A percentile compares a stretch with the other conserved stretches of the same genome.
Evolutionary conservation across 2,329 filamentous ascomycete genomes (phyloP).

Genomic region (Verticillium nubilum): DNA sequence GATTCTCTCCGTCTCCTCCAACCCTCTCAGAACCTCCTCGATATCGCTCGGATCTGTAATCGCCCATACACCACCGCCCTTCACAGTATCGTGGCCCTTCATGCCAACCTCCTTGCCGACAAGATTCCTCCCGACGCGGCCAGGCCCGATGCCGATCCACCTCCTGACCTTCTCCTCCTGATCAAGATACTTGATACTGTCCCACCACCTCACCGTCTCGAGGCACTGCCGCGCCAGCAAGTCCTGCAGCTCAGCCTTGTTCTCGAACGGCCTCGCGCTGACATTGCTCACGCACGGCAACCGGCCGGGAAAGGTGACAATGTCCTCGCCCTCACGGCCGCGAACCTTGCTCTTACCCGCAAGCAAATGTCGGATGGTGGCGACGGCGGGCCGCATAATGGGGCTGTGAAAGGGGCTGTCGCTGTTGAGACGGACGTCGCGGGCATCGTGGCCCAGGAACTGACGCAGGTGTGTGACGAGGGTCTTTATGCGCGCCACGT

Average conservation of each 20-base stretch:
- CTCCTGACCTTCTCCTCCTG: slow-evolving; percentile 74
- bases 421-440: slow-evolving; percentile 79
- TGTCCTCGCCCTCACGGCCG: slow-evolving; percentile 52
- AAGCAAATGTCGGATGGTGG: slow-evolving; percentile 66
- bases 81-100: slow-evolving; percentile 69
- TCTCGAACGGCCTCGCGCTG: slow-evolving; percentile 70
- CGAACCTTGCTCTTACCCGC: slow-evolving; percentile 49
- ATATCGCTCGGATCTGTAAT: slow-evolving; percentile 76
- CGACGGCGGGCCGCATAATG: slow-evolving; percentile 80
- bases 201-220: slow-evolving; percentile 95
- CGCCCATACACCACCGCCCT: slow-evolving; percentile 89
- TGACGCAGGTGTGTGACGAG: slow-evolving; percentile 80
- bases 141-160: slow-evolving; percentile 90
- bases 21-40: slow-evolving; percentile 58
- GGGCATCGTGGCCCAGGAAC: slow-evolving; percentile 86
- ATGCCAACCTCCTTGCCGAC: slow-evolving; percentile 95
- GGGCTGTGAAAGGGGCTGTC: slow-evolving; percentile 89
- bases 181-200: slow-evolving; percentile 84
- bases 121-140: slow-evolving; percentile 87
- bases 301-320: slow-evolving; percentile 68
- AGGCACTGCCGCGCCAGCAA: slow-evolving; percentile 74
- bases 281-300: slow-evolving; percentile 86
- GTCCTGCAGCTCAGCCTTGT: slow-evolving; percentile 69
- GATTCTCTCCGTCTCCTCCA: slow-evolving; percentile 58
- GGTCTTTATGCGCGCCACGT: slow-evolving; percentile 73